Evolutionary conservation across 208 protist species (phyloP).

Genomic region (Leishmania lainsoni): DNA sequence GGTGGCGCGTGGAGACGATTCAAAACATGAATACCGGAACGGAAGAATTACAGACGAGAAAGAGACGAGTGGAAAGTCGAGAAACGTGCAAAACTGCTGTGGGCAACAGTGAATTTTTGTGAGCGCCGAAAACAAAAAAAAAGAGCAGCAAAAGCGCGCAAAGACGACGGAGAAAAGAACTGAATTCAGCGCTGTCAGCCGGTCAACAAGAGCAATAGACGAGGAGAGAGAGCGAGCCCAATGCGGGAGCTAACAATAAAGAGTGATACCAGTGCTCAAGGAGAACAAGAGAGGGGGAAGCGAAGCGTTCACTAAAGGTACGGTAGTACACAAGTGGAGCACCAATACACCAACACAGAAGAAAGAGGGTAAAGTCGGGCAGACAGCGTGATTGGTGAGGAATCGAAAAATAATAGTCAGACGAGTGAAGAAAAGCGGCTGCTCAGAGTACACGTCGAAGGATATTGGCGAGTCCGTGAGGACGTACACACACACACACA

Average conservation of each 20-base stretch:
- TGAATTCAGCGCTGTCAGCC: background rate
- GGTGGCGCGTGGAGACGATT: background rate
- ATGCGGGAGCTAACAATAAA: background rate
- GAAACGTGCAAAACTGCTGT: background rate
- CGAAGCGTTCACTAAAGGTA: background rate
- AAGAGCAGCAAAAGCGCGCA: background rate
- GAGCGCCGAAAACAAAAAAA: background rate
- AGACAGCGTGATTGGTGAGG: background rate
- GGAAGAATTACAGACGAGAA: background rate
- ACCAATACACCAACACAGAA: conserved; percentile 16
- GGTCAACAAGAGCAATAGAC: background rate
- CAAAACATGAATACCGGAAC: background rate
- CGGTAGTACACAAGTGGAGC: background rate
- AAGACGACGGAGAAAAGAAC: background rate
- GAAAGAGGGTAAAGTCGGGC: conserved; percentile 5
- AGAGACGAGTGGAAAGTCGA: background rate
- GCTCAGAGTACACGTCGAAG: background rate
- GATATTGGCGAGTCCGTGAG: background rate
- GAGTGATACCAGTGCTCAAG: background rate
- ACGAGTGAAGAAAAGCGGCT: background rate
- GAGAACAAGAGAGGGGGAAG: background rate
- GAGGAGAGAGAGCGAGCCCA: background rate
- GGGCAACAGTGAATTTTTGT: background rate
- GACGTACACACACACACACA: background rate
- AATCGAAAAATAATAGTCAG: conserved; percentile 18